These are phyloP conservation scores for Halophytophthora batemanensis DNA, from an alignment of 352 stramenopile genomes.

Conservation along the genomic window DNA sequence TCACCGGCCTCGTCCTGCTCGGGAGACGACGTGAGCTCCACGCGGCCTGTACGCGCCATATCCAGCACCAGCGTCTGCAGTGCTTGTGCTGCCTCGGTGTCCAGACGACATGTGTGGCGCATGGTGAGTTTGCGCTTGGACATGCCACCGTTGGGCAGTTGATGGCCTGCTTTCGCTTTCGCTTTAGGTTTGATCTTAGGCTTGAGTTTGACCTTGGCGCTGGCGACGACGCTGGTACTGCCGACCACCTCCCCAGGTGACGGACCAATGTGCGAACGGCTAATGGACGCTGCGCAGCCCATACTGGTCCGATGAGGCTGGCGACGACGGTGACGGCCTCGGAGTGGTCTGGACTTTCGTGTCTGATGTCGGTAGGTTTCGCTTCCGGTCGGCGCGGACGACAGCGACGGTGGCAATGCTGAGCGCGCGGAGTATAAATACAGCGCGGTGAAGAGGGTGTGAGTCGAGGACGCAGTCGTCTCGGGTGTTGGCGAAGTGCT, in stretches of 20 bases:
- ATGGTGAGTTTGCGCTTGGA: conserved; percentile 34
- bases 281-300: conserved; percentile 25
- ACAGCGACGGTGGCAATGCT: too few relatives aligned
- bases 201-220: neutral
- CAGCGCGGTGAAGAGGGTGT: neutral
- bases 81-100: conserved; percentile 25
- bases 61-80: conserved; percentile 44
- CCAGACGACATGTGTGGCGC: conserved; percentile 28
- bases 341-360: too few relatives aligned
- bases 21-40: conserved; percentile 62
- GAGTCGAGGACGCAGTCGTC: neutral
- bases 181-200: neutral
- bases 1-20: conserved; percentile 36
- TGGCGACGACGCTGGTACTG: conserved; percentile 17
- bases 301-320: conserved; percentile 1
- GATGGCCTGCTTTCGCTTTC: conserved; percentile 1
- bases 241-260: conserved; percentile 3
- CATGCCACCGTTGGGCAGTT: conserved; percentile 2
- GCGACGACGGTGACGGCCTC: too few relatives aligned
- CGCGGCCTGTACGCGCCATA: conserved; percentile 42
- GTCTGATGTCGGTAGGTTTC: too few relatives aligned
- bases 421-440: neutral
- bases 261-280: conserved; percentile 2
- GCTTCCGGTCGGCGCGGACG: too few relatives aligned
- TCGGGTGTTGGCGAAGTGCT: too few relatives aligned